Evolutionary conservation across 2,329 filamentous ascomycete species (phyloP).

Genomic region (Epichloe brachyelytri): DNA sequence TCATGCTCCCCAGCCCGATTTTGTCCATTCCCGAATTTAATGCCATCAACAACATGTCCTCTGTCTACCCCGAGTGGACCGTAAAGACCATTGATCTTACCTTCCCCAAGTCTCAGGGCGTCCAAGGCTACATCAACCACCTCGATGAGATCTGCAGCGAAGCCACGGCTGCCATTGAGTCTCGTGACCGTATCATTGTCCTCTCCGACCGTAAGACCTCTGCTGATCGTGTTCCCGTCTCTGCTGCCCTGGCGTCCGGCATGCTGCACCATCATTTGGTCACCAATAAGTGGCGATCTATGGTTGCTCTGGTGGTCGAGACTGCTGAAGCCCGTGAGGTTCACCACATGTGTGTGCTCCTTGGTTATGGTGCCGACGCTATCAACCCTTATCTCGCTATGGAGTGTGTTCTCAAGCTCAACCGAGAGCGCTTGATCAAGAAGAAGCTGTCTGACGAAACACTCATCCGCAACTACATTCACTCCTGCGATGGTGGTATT

Average conservation of each 20-base stretch:
- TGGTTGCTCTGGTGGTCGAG: conserved; percentile 77
- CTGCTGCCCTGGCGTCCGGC: conserved; percentile 74
- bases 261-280: conserved; percentile 94
- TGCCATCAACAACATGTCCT: conserved; percentile 64
- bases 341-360: conserved; percentile 96
- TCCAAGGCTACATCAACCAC: conserved; percentile 73
- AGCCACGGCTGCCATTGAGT: conserved; percentile 70
- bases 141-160: conserved; percentile 82
- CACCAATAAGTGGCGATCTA: conserved; percentile 87
- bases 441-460: conserved; percentile 74
- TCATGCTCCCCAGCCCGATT: conserved; percentile 79
- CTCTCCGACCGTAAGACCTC: conserved; percentile 81
- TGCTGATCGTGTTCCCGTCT: conserved; percentile 71
- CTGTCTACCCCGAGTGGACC: conserved; percentile 65
- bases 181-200: conserved; percentile 72
- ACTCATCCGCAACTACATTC: conserved; percentile 91
- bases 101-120: conserved; percentile 74
- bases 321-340: conserved; percentile 94
- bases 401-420: conserved; percentile 94
- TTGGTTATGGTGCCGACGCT: conserved; percentile 89
- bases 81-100: conserved; percentile 87
- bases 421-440: conserved; percentile 82
- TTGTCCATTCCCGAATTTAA: conserved; percentile 87
- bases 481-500: conserved; percentile 91
- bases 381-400: conserved; percentile 92